Evolutionary conservation across 202 grass and related monocot genomes (phyloP).

Genomic region (Tripidium arundinaceum): DNA sequence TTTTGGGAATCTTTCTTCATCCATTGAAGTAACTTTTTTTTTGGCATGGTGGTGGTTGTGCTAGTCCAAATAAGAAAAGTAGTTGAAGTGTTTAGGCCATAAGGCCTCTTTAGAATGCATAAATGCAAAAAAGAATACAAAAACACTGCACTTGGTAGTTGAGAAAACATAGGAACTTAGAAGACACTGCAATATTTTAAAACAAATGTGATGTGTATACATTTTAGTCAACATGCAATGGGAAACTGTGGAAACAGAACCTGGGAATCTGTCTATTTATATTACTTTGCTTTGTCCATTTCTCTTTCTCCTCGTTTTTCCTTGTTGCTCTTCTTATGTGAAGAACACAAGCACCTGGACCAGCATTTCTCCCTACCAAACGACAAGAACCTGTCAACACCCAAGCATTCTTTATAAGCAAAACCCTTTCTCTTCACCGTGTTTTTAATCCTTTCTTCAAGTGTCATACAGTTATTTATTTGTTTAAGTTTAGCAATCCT

Average conservation of each 20-base stretch:
- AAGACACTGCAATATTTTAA: not conserved
- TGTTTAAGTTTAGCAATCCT: not conserved
- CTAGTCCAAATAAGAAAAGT: conserved; percentile 3
- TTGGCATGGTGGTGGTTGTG: not conserved
- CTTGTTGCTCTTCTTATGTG: not conserved
- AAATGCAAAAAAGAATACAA: not conserved
- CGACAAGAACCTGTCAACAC: not conserved
- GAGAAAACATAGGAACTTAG: not conserved
- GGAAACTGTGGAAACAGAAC: not conserved
- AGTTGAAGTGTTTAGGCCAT: not conserved
- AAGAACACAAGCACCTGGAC: not conserved
- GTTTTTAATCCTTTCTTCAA: not conserved
- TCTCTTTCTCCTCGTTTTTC: not conserved
- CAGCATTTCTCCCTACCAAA: not conserved
- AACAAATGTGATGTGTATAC: not conserved
- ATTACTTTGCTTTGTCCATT: not conserved
- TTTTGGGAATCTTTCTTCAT: not conserved
- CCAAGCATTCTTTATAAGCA: not conserved
- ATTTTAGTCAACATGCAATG: not conserved
- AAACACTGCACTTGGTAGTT: not conserved
- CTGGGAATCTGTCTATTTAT: not conserved
- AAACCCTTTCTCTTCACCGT: not conserved
- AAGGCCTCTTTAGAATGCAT: not conserved
- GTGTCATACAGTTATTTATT: not conserved
- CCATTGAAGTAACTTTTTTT: not conserved